These are phyloP conservation scores for Alternaria conjuncta DNA, from an alignment of 2,329 filamentous ascomycete species.

Conservation along the genomic window DNA sequence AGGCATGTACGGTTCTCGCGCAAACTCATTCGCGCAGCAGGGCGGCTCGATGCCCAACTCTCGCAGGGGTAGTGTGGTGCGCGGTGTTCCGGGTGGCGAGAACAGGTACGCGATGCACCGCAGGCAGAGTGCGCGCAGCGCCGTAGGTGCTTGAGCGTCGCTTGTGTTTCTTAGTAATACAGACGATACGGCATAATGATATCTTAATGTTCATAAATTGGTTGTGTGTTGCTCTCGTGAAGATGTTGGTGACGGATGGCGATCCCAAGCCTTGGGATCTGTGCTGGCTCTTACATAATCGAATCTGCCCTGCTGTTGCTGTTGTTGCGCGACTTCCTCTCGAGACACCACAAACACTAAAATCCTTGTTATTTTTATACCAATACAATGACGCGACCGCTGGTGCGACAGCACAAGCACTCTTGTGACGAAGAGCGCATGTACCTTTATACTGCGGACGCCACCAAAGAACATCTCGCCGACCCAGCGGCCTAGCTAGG, in stretches of 20 bases:
- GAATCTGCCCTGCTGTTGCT: background rate
- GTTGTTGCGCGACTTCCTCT: background rate
- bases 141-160: background rate
- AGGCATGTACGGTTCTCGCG: slow-evolving; percentile 39
- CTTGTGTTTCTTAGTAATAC: slow-evolving; percentile 16
- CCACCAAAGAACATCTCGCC: background rate
- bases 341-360: background rate
- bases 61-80: slow-evolving; percentile 39
- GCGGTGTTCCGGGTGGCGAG: slow-evolving; percentile 22
- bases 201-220: background rate
- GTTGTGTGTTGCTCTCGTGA: background rate
- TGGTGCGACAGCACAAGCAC: too few relatives aligned
- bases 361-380: background rate
- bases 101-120: slow-evolving; percentile 17
- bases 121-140: slow-evolving; percentile 10
- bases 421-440: background rate
- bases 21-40: slow-evolving; percentile 32
- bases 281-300: background rate
- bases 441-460: background rate
- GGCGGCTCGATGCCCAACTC: slow-evolving; percentile 26
- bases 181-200: background rate
- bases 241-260: background rate
- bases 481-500: background rate
- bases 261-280: background rate
- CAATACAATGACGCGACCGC: background rate